Evolutionary conservation across 345 rosid species (phyloP).

Genomic region (Bretschneidera sinensis): DNA sequence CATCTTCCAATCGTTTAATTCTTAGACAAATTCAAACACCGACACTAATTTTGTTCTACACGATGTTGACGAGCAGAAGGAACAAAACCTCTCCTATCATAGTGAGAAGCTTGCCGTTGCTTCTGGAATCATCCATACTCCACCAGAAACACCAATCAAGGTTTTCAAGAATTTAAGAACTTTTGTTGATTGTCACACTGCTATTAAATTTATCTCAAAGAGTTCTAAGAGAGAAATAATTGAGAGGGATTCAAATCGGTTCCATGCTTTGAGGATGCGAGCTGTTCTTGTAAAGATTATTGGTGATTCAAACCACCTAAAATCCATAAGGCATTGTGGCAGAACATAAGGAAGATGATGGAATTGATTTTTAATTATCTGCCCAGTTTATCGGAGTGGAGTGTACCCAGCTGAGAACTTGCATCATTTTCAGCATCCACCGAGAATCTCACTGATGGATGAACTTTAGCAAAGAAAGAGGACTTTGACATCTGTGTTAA

Average conservation of each 20-base stretch:
- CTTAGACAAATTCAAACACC: too few species aligned
- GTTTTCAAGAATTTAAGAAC: conserved; percentile 83
- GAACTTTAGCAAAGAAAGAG: too few species aligned
- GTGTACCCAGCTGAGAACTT: too few species aligned
- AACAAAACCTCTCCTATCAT: conserved; percentile 73
- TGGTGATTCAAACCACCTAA: too few species aligned
- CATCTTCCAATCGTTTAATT: too few species aligned
- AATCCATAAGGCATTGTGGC: too few species aligned
- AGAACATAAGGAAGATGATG: too few species aligned
- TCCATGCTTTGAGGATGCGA: conserved; percentile 82
- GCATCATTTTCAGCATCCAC: too few species aligned
- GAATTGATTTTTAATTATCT: too few species aligned
- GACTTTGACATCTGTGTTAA: too few species aligned
- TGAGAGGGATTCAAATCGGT: conserved; percentile 71
- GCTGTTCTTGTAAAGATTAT: conserved; percentile 77
- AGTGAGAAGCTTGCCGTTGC: conserved; percentile 94
- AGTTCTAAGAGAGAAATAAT: conserved; percentile 59
- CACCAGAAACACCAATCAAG: conserved; percentile 57
- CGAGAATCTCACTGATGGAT: too few species aligned
- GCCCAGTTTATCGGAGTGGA: too few species aligned
- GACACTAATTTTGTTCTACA: conserved; percentile 68
- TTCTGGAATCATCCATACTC: conserved; percentile 66
- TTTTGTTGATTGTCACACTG: conserved; percentile 85
- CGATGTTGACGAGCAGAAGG: conserved; percentile 88
- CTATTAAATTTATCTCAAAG: conserved; percentile 76